phyloP scores from a whole-genome alignment of 768 basidiomycete species.

The Rhodotorula toruloides region DNA sequence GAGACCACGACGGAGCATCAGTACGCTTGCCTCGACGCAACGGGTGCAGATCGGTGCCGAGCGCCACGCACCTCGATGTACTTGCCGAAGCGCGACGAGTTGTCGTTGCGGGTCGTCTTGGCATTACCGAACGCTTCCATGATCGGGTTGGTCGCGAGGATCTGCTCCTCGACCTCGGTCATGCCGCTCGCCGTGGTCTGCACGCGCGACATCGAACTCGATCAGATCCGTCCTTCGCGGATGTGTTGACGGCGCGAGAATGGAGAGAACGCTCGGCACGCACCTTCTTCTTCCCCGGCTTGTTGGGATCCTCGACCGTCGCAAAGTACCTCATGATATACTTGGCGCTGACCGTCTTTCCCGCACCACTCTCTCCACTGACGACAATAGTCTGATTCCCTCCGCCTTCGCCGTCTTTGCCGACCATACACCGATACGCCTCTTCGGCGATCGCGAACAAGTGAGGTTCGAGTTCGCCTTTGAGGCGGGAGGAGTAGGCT shows the following conservation, averaged over 20 bases:
- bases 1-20: too few relatives aligned
- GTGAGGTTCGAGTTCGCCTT: constrained; percentile 95
- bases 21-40: too few relatives aligned
- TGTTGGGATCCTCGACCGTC: constrained; percentile 81
- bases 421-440: constrained; percentile 94
- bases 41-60: too few relatives aligned
- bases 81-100: constrained; percentile 97
- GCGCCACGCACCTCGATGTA: constrained; percentile 91
- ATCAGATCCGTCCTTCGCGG: background rate
- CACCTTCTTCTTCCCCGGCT: constrained; percentile 47
- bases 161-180: constrained; percentile 94
- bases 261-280: background rate
- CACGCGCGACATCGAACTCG: background rate
- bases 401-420: constrained; percentile 52
- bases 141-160: constrained; percentile 97
- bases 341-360: constrained; percentile 98
- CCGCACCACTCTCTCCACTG: constrained; percentile 97
- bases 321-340: constrained; percentile 99
- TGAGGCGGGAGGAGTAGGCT: constrained; percentile 82
- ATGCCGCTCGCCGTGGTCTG: constrained; percentile 47
- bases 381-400: constrained; percentile 99
- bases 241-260: too few relatives aligned
- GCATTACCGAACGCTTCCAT: constrained; percentile 99
- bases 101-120: constrained; percentile 98
- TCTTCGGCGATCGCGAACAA: constrained; percentile 98